Evolutionary conservation across 768 basidiomycete genomes (phyloP).

Genomic region (Coprinopsis cinerea): DNA sequence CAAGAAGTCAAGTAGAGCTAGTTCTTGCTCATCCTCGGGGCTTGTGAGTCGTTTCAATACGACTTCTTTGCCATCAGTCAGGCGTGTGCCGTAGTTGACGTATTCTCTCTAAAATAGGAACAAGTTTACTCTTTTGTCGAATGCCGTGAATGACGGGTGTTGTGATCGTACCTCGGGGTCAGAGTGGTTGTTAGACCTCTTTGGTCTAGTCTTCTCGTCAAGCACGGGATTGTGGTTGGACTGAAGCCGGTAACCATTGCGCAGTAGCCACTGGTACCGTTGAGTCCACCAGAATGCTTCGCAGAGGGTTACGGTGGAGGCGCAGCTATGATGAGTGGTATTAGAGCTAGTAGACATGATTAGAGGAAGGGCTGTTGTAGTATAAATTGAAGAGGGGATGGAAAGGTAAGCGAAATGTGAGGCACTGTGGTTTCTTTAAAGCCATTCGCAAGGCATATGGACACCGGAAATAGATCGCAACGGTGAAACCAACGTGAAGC

Average conservation of each 20-base stretch:
- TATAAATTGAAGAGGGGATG: no score
- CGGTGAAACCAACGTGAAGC: no score
- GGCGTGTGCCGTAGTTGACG: background rate
- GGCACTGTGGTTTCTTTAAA: no score
- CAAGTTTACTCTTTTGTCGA: background rate
- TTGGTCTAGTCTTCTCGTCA: background rate
- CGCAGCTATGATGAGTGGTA: no score
- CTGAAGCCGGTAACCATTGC: background rate
- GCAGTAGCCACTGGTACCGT: background rate
- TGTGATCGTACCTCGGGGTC: background rate
- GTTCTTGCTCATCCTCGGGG: background rate
- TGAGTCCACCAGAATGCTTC: background rate
- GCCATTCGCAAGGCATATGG: no score
- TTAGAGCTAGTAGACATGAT: no score
- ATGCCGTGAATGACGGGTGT: background rate
- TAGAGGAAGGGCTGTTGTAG: no score
- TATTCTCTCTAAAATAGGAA: background rate
- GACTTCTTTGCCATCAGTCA: background rate
- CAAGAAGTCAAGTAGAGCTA: conserved; percentile 4
- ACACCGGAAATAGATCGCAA: no score
- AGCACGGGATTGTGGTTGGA: background rate
- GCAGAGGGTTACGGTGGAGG: no score
- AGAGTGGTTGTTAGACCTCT: no score
- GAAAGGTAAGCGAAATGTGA: no score
- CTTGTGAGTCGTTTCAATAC: background rate